Conservation (phyloP, 2,329 filamentous ascomycete species). For the Raffaelea albimanens region DNA sequence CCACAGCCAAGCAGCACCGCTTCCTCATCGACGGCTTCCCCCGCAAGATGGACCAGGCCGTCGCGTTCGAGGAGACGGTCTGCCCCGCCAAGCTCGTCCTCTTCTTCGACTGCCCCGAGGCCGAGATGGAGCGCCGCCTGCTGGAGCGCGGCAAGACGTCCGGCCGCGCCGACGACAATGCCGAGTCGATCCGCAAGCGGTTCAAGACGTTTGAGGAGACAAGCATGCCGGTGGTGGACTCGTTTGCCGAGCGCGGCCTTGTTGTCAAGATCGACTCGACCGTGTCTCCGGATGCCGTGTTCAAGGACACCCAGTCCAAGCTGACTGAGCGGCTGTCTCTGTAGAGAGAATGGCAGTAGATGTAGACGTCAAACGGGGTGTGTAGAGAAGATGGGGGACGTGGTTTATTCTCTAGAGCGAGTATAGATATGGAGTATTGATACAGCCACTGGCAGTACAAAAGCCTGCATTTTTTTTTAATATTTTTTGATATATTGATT, state of each 20-base stretch:
- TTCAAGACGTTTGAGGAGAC: conserved; percentile 92
- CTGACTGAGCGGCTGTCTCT: conserved; percentile 41
- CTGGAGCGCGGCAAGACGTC: conserved; percentile 88
- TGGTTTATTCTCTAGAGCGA: too few species aligned
- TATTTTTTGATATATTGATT: too few species aligned
- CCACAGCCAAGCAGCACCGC: conserved; percentile 26
- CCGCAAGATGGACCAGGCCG: conserved; percentile 91
- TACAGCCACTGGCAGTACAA: too few species aligned
- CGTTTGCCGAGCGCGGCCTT: conserved; percentile 65
- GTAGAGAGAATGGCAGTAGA: conserved; percentile 14
- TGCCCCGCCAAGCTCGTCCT: conserved; percentile 77
- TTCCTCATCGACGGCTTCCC: conserved; percentile 84
- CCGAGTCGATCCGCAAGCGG: conserved; percentile 89
- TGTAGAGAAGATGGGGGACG: too few species aligned
- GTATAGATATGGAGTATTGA: too few species aligned
- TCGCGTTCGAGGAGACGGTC: conserved; percentile 86
- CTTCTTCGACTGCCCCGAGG: conserved; percentile 90
- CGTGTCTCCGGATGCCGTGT: conserved; percentile 53
- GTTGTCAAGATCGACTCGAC: conserved; percentile 75
- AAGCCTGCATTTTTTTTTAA: too few species aligned
- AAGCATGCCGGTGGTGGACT: conserved; percentile 92
- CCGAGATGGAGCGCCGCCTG: conserved; percentile 74
- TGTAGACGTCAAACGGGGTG: too few species aligned
- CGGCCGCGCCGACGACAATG: conserved; percentile 86
- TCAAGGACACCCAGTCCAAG: conserved; percentile 39